phyloP scores from a whole-genome alignment of 2,329 filamentous ascomycete species.

The Calonectria honghensis region DNA sequence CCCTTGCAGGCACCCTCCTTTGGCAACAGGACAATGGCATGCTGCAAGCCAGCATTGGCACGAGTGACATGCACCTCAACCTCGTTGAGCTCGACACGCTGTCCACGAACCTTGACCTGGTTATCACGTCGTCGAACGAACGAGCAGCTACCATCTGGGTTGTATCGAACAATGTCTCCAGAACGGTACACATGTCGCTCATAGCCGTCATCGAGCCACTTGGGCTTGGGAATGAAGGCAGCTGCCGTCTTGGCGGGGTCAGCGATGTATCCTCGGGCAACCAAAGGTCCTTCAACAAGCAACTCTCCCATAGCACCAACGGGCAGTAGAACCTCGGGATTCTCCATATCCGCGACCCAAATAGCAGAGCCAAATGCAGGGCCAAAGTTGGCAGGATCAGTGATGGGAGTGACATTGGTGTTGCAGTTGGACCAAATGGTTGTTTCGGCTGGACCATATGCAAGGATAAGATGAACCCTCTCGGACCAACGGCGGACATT shows the following conservation, averaged over 20 bases:
- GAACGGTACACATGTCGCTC: conserved; percentile 63
- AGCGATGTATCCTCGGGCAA: conserved; percentile 46
- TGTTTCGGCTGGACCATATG: conserved; percentile 8
- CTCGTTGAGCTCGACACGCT: conserved; percentile 67
- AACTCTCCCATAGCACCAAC: conserved; percentile 15
- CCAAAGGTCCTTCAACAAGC: conserved; percentile 48
- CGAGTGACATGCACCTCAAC: conserved; percentile 39
- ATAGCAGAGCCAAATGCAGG: conserved; percentile 9
- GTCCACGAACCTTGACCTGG: conserved; percentile 76
- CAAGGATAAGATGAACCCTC: neutral
- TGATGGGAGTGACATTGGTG: neutral
- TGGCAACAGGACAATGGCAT: conserved; percentile 18
- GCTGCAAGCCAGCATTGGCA: conserved; percentile 12
- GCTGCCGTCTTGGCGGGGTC: conserved; percentile 19
- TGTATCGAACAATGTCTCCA: conserved; percentile 67
- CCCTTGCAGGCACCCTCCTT: conserved; percentile 40
- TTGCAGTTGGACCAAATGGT: conserved; percentile 22
- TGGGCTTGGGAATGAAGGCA: neutral
- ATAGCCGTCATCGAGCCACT: neutral
- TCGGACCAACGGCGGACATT: conserved; percentile 19
- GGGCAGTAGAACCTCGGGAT: conserved; percentile 3
- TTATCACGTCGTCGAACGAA: conserved; percentile 73
- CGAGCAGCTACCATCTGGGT: conserved; percentile 62
- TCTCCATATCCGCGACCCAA: conserved; percentile 16
- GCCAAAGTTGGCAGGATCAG: conserved; percentile 12